Evolutionary conservation across 495 filamentous ascomycete genomes (phyloP), one percentile per base, ranked within the genome.

Genomic region (Penicillium daleae): DNA sequence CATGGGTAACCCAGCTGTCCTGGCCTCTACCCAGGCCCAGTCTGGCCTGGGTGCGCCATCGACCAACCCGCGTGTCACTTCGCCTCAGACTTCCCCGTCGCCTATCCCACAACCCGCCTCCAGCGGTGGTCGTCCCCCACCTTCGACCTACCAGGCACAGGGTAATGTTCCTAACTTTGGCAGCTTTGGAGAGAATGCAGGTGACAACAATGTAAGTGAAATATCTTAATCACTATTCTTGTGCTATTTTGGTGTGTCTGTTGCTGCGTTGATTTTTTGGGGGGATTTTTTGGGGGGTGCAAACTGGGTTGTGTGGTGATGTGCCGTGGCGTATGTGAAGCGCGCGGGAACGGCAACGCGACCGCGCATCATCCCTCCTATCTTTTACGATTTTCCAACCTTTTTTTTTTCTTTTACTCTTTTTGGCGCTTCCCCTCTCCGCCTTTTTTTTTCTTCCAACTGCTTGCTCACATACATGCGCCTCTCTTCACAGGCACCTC

Each of bases 61-160:
- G 67, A 79, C 74, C 32, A 88, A 89, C 71, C 87, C 84, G 33
- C 83, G 89, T 63, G 79, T 90, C 31, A 85, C 85, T 26, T 90
- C 89, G 44, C 91, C 91, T 6, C 86, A 87, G 60, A 84, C 85
- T 29, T 97, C 93, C 15, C 93, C 93, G 3, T 92, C 90, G 22
- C 93, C 93, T 6, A 97, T 97, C 56, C 93, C 93, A 21, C 90
- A 91, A 74, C 90, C 90, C 51, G 85, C 90, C 39, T 89, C 89
- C 39, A 96, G 92, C 75, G 92, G 92, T 69, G 92, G 92, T 67
- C 84, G 90, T 75, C 92, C 91, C 46, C 90, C 90, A 31, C 77
- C 78, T 64, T 90, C 90, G 12, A 84, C 83, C 49, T 82, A 89
- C 65, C 86, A 88, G 63, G 82, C 82, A 60, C 86, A 87, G 66